phyloP scores from a whole-genome alignment of 2,329 filamentous ascomycete species.

The Clonostachys solani region DNA sequence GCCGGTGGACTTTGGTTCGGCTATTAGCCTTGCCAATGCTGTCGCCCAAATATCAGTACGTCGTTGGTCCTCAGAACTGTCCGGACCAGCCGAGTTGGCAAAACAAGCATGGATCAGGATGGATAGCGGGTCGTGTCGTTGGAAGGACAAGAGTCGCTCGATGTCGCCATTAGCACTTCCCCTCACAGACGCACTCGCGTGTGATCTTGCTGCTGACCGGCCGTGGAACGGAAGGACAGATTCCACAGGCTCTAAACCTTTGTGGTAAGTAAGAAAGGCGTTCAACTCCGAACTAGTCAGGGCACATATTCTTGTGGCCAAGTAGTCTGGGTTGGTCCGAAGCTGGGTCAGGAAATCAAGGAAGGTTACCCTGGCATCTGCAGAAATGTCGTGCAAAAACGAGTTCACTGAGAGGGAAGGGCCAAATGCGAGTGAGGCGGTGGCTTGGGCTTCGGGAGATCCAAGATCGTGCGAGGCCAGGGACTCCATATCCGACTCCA shows the following conservation, averaged over 20 bases:
- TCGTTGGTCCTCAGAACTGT: conserved; percentile 75
- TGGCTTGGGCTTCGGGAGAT: conserved; percentile 40
- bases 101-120: conserved; percentile 85
- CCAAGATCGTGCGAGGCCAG: conserved; percentile 32
- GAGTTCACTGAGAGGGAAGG: conserved; percentile 6
- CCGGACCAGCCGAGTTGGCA: conserved; percentile 77
- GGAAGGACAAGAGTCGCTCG: conserved; percentile 82
- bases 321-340: conserved; percentile 80
- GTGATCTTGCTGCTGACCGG: conserved; percentile 39
- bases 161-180: conserved; percentile 56
- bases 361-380: conserved; percentile 69
- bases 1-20: conserved; percentile 68
- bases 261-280: conserved; percentile 72
- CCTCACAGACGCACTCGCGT: conserved; percentile 38
- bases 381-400: conserved; percentile 70
- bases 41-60: conserved; percentile 86
- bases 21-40: conserved; percentile 78
- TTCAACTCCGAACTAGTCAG: conserved; percentile 74
- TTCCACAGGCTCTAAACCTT: conserved; percentile 75
- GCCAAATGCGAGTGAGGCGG: conserved; percentile 17
- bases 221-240: conserved; percentile 72
- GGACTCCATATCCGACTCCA: conserved; percentile 69
- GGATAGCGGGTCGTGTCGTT: conserved; percentile 81
- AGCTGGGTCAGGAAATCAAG: conserved; percentile 77
- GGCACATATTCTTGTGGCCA: conserved; percentile 76